These are phyloP conservation scores for Pleurotus tuber-regium DNA, from an alignment of 768 basidiomycete genomes.

Conservation along the genomic window DNA sequence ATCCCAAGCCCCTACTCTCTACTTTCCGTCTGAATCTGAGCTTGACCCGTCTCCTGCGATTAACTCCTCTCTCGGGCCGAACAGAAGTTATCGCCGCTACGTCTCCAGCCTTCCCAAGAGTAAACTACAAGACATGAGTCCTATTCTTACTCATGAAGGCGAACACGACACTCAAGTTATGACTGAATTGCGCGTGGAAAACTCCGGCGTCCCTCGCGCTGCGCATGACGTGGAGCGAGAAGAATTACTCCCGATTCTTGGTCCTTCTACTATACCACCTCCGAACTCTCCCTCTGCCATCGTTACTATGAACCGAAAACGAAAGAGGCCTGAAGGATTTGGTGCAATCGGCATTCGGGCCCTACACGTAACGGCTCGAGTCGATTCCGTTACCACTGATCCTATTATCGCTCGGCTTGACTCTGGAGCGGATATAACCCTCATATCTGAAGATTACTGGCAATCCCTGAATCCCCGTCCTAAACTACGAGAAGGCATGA, in stretches of 20 bases:
- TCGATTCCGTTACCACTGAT: background rate
- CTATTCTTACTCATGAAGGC: background rate
- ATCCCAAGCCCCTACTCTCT: background rate
- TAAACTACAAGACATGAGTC: background rate
- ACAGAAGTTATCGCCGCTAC: background rate
- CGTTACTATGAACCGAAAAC: background rate
- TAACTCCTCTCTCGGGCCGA: background rate
- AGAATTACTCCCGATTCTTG: background rate
- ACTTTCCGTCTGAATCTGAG: background rate
- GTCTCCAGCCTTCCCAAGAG: background rate
- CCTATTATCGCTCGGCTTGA: background rate
- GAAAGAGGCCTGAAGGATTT: background rate
- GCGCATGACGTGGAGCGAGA: background rate
- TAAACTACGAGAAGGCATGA: background rate
- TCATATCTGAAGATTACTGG: conserved; percentile 12
- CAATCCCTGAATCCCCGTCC: background rate
- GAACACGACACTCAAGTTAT: background rate
- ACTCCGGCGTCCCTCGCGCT: background rate
- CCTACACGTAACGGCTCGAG: conserved; percentile 6
- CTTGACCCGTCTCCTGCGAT: background rate
- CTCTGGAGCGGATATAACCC: no score
- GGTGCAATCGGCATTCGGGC: conserved; percentile 1
- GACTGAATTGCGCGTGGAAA: background rate
- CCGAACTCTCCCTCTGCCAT: background rate
- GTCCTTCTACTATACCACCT: background rate